Evolutionary conservation across 225 moss, liverwort and hornwort species (phyloP), one percentile per base, ranked within the genome.

Genomic region (Polytrichum formosum): DNA sequence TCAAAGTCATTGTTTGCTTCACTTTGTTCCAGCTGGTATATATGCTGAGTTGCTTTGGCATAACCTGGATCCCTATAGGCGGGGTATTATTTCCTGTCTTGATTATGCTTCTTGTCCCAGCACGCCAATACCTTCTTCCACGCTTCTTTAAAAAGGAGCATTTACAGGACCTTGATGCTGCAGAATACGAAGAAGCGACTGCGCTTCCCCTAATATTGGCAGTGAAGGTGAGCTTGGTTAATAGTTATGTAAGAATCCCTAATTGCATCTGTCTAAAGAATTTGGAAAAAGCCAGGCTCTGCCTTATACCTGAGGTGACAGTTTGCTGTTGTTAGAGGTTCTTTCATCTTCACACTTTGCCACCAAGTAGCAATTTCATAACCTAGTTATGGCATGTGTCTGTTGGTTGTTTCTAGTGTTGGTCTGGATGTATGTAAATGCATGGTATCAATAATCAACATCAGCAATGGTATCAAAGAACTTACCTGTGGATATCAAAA

Each of bases 21-120:
- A 93, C 96, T 33, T 55, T 84, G 56, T 54, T 93, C 59, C 91
- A 96, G 74, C 75, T 91, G 26, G 31, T 84, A 71, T 90, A 91
- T 75, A 29, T 91, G 71, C 46, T 84, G 68, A 84, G 76, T 62
- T 93, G 91, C 88, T 93, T 91, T 71, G 91, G 84, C 6, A 66
- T 90, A 68, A 90, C 93, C 4, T 95, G 91, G 78, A 84, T 85
- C 17, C 91, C 90, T 5, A 74, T 85, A 5, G 88, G 79, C 22
- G 96, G 90, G 28, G 88, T 96, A 6, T 60, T 90, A 71, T 91
- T 91, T 69, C 91, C 91, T 5, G 62, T 90, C n/a, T 70, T 90
- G 26, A 87, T 92, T 61, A 86, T 92, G 80, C 76, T 85, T 37
- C 91, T 95, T 10, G 65, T 93, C 56, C 93, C 96, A 0, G 79